Evolutionary conservation across 306 rosid genomes (phyloP).

Genomic region (Ziziphus jujuba): DNA sequence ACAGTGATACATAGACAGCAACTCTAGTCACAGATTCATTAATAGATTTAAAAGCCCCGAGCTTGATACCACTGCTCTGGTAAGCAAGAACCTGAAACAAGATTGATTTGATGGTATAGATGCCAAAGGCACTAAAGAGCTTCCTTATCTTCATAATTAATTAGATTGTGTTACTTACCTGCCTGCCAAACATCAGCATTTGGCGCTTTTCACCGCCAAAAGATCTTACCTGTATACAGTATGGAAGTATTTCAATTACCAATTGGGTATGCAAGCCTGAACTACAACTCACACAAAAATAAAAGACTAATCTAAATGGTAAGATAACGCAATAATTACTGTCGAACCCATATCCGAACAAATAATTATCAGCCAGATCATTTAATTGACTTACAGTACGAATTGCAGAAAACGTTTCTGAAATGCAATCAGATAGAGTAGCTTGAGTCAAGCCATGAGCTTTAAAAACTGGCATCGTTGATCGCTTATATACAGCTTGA

Average conservation of each 20-base stretch:
- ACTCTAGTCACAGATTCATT: constrained; percentile 90
- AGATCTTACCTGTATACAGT: constrained; percentile 71
- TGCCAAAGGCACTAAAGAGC: constrained; percentile 15
- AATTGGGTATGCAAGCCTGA: constrained; percentile 18
- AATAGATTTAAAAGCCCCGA: constrained; percentile 77
- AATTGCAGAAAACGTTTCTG: constrained; percentile 96
- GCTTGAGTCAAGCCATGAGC: constrained; percentile 92
- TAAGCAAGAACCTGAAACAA: constrained; percentile 76
- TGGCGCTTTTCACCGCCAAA: constrained; percentile 95
- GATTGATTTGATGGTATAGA: constrained; percentile 30
- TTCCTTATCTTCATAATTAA: constrained; percentile 16
- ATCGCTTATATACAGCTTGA: constrained; percentile 88
- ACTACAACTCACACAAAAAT: neutral
- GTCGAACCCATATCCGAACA: neutral
- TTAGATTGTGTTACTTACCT: constrained; percentile 49
- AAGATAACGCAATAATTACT: neutral
- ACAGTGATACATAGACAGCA: constrained; percentile 80
- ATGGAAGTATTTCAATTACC: constrained; percentile 26
- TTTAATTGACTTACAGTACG: constrained; percentile 73
- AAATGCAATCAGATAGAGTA: constrained; percentile 78
- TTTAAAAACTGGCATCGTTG: constrained; percentile 80
- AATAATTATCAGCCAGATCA: constrained; percentile 3
- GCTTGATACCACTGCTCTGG: constrained; percentile 85
- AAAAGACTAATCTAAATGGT: neutral
- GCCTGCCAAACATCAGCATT: constrained; percentile 75